phyloP scores from a whole-genome alignment of 2,329 filamentous ascomycete species.

The Exophiala sp. region DNA sequence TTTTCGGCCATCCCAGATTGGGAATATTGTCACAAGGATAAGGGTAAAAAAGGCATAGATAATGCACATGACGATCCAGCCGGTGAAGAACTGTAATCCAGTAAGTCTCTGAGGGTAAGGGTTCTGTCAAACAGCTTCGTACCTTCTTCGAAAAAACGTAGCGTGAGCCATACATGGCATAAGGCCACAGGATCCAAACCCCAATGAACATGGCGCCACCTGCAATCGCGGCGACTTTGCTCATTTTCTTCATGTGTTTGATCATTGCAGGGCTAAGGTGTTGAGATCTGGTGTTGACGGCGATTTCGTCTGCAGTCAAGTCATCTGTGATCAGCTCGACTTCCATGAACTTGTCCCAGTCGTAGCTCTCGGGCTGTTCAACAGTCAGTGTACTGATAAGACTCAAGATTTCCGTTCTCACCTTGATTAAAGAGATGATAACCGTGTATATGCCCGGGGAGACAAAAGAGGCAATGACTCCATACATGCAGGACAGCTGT shows the following conservation, averaged over 20 bases:
- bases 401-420: too few relatives aligned
- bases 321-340: too few relatives aligned
- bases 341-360: too few relatives aligned
- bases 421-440: too few relatives aligned
- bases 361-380: too few relatives aligned
- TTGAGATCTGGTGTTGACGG: too few relatives aligned
- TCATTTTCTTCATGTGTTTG: constrained; percentile 54
- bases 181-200: constrained; percentile 79
- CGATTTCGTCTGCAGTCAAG: too few relatives aligned
- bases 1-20: neutral
- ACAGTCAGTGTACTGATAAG: too few relatives aligned
- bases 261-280: too few relatives aligned
- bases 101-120: too few relatives aligned
- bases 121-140: too few relatives aligned
- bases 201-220: constrained; percentile 64
- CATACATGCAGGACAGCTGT: constrained; percentile 77
- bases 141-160: constrained; percentile 69
- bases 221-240: constrained; percentile 51
- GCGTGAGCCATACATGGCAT: constrained; percentile 78
- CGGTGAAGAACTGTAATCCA: neutral
- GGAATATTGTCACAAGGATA: neutral
- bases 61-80: neutral
- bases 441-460: constrained; percentile 60
- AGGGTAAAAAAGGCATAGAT: neutral
- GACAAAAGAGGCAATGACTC: constrained; percentile 72